These are phyloP conservation scores for Reticulascus tulasneorum DNA, from an alignment of 2,329 filamentous ascomycete genomes.

Conservation along the genomic window DNA sequence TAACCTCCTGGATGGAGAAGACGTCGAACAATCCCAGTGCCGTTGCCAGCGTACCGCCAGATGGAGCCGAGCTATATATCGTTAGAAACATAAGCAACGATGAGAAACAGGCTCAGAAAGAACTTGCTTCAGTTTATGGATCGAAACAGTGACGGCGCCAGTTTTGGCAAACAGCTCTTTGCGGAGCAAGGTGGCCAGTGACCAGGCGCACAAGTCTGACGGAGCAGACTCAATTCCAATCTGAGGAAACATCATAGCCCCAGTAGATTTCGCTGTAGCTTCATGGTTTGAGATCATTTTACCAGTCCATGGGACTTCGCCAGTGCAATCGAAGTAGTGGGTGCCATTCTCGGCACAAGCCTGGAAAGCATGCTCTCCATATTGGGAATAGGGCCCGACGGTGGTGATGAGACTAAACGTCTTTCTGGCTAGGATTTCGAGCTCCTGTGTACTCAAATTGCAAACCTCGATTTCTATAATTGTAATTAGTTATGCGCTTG, in stretches of 20 bases:
- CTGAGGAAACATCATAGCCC: conserved; percentile 59
- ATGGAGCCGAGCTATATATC: conserved; percentile 41
- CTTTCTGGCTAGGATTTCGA: conserved; percentile 50
- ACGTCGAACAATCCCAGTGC: conserved; percentile 55
- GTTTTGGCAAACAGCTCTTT: conserved; percentile 45
- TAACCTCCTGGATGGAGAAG: conserved; percentile 45
- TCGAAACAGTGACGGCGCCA: conserved; percentile 49
- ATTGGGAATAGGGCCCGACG: conserved; percentile 54
- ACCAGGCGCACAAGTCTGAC: conserved; percentile 55
- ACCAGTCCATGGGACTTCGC: conserved; percentile 55
- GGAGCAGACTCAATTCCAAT: conserved; percentile 60
- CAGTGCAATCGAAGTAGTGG: conserved; percentile 62
- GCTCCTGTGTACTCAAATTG: conserved; percentile 39
- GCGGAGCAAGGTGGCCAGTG: conserved; percentile 47
- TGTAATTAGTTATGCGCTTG: background rate
- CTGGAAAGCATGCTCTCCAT: conserved; percentile 57
- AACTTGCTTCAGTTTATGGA: conserved; percentile 37
- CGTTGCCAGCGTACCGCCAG: conserved; percentile 67
- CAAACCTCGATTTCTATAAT: conserved; percentile 48
- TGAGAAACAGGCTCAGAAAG: background rate
- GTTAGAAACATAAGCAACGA: conserved; percentile 2
- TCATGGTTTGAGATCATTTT: conserved; percentile 60
- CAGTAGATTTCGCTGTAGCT: conserved; percentile 44
- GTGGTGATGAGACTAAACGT: conserved; percentile 53
- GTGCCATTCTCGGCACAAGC: conserved; percentile 60